Evolutionary conservation across 108 stramenopile species (phyloP).

Genomic region (Aurantiochytrium sp.): DNA sequence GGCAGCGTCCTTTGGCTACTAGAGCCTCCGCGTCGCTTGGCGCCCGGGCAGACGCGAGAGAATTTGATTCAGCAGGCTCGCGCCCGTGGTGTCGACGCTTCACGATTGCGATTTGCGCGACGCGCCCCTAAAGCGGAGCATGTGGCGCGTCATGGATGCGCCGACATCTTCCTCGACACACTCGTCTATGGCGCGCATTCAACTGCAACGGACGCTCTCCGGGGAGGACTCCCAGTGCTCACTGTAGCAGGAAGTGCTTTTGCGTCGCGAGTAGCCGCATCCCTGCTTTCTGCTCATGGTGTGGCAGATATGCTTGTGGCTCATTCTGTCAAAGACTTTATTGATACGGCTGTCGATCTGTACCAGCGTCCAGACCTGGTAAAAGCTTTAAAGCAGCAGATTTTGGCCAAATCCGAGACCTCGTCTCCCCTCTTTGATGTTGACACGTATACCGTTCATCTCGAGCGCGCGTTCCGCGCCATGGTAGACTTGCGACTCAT

Average conservation of each 20-base stretch:
- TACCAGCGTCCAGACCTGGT: background rate
- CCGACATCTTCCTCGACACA: conserved; percentile 50
- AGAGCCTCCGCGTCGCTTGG: conserved; percentile 13
- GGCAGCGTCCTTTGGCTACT: conserved; percentile 42
- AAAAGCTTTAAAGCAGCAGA: background rate
- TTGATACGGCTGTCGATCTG: conserved; percentile 10
- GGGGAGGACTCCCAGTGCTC: conserved; percentile 38
- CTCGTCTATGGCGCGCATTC: conserved; percentile 53
- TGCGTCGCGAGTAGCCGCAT: conserved; percentile 23
- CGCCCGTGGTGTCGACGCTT: conserved; percentile 24
- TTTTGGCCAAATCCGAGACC: too few species aligned
- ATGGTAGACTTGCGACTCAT: background rate
- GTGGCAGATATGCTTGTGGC: background rate
- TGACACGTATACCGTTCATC: background rate
- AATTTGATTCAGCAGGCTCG: conserved; percentile 25
- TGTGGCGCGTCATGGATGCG: conserved; percentile 30
- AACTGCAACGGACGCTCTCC: conserved; percentile 51
- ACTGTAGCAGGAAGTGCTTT: conserved; percentile 24
- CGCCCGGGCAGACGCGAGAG: background rate
- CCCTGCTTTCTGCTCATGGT: background rate
- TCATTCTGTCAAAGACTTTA: conserved; percentile 18
- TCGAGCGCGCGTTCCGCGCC: background rate
- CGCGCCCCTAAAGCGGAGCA: conserved; percentile 37
- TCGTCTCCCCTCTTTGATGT: background rate
- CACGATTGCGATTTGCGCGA: conserved; percentile 35